Evolutionary conservation across 176 grass and related monocot species (phyloP), one percentile per base, ranked within the genome.

Genomic region (Oryza australiensis): DNA sequence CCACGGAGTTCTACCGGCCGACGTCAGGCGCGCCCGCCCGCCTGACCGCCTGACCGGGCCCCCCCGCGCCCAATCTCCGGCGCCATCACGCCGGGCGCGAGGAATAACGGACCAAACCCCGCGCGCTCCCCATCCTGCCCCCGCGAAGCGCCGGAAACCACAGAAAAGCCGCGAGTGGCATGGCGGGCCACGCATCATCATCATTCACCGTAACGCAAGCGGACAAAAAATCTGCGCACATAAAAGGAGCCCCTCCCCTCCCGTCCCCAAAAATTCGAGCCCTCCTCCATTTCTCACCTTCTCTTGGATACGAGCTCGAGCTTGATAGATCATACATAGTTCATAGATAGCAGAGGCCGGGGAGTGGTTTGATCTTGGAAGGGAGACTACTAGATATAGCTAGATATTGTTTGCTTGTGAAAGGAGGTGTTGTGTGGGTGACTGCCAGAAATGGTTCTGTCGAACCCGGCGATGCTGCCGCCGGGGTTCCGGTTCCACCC

Each of bases 401-500:
- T 68, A 33, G 41, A 8, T 72, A 63, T 76, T 64, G 23, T 77
- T 73, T 64, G 16, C 65, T 41, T 23, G 0, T 22, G 66, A 2
- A 7, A 9, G 22, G 8, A 41, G 73, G 3, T 38, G 9, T 13
- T 37, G 35, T 40, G 26, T 9, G 26, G 5, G 24, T 3, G 26
- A 37, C 38, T 40, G 9, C 38, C 24, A 12, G 51, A 55, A 18
- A 84, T 86, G 77, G 45, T 83, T 79, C 91, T 91, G 90, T 77
- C 86, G 16, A 89, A 91, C 82, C 90, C 90, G 38, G 75, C 82
- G 59, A 87, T 84, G 84, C 95, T 98, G 6, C 95, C 95, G 9
- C 95, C 95, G 4, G 95, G 95, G 20, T 98, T 98, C 78, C 92
- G 95, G 34, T 98, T 98, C 85, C 92, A 98, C 82, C 95, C 95